These are phyloP conservation scores for Pythium volutum DNA, from an alignment of 352 stramenopile species.

Conservation along the genomic window DNA sequence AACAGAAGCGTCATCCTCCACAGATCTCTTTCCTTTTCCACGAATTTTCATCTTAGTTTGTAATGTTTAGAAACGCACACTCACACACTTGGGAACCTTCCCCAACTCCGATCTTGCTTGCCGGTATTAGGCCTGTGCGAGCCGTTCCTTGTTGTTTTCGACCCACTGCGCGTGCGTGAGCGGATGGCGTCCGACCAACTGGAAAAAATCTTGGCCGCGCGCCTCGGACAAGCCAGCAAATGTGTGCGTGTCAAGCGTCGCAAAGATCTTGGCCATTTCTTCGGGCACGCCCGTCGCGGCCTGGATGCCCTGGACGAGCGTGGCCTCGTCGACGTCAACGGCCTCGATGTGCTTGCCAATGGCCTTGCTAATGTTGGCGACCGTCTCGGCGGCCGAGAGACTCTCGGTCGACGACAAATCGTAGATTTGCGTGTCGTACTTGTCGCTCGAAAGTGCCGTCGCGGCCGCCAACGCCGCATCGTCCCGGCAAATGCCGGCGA, in stretches of 20 bases:
- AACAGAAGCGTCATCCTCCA: too few species aligned
- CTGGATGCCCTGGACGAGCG: not conserved
- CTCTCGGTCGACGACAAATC: slow-evolving; percentile 1
- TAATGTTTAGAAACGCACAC: too few species aligned
- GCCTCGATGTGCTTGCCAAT: slow-evolving; percentile 18
- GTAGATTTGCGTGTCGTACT: slow-evolving; percentile 15
- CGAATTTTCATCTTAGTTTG: too few species aligned
- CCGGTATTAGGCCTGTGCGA: too few species aligned
- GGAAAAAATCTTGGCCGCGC: slow-evolving; percentile 16
- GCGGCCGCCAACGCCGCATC: slow-evolving; percentile 13
- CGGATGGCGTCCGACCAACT: slow-evolving; percentile 24
- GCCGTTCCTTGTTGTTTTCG: slow-evolving; percentile 14
- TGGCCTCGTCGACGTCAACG: not conserved
- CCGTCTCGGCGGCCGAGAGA: slow-evolving; percentile 13
- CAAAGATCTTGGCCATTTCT: slow-evolving; percentile 2
- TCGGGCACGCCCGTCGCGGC: not conserved
- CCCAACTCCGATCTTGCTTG: too few species aligned
- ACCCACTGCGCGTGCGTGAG: slow-evolving; percentile 18
- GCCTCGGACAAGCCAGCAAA: not conserved
- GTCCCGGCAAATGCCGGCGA: slow-evolving; percentile 5
- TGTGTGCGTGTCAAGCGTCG: slow-evolving; percentile 22
- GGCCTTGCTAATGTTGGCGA: slow-evolving; percentile 8
- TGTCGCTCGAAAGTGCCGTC: slow-evolving; percentile 11
- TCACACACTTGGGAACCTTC: too few species aligned
- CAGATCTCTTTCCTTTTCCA: too few species aligned